Conservation (phyloP, 345 rosid genomes). For the Eucalyptus viminalis region DNA sequence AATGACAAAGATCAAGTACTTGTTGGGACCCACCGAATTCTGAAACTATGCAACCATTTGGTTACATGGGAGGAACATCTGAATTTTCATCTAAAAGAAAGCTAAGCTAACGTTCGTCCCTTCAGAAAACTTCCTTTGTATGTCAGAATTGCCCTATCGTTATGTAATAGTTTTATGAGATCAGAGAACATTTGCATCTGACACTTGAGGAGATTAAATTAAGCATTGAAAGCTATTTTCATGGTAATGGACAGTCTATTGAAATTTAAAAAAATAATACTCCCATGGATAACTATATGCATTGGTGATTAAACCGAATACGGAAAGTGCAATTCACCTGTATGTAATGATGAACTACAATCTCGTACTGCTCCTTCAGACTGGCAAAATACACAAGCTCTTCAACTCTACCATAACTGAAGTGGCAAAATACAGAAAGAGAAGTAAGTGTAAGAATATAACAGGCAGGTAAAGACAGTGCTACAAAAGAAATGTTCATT, state of each 20-base stretch:
- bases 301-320: neutral
- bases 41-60: neutral
- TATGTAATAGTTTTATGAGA: neutral
- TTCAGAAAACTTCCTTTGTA: neutral
- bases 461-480: neutral
- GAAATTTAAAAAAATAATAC: neutral
- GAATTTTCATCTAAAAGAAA: neutral
- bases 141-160: neutral
- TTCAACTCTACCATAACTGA: constrained; percentile 95
- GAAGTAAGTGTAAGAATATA: neutral
- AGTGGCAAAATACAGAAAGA: neutral
- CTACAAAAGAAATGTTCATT: neutral
- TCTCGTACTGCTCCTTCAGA: constrained; percentile 88
- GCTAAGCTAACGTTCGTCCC: neutral
- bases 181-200: neutral
- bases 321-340: constrained; percentile 40
- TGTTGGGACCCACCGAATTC: neutral
- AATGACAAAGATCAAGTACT: neutral
- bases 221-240: neutral
- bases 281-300: neutral
- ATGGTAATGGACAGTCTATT: neutral
- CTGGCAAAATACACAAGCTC: constrained; percentile 94
- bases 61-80: neutral
- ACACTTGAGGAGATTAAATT: neutral
- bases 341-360: constrained; percentile 79